Conservation (phyloP, 257 asterid species). For the Petunia secreta region DNA sequence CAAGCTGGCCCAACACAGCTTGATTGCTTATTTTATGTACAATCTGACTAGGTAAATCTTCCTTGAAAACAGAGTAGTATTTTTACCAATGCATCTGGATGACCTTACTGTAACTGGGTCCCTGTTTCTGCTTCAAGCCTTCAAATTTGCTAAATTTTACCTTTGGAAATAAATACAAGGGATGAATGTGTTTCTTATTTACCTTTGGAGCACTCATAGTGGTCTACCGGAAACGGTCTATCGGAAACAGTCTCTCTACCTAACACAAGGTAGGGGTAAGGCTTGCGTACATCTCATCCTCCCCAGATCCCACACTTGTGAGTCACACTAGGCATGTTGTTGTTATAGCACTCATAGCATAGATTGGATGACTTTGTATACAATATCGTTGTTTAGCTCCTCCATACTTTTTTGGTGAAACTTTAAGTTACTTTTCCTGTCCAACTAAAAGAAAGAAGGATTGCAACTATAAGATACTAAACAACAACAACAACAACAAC, state of each 20-base stretch:
- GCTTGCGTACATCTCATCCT: too few relatives aligned
- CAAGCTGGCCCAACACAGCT: too few relatives aligned
- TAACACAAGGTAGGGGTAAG: too few relatives aligned
- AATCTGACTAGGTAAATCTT: background rate
- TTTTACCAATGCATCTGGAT: constrained; percentile 4
- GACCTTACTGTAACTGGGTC: constrained; percentile 4
- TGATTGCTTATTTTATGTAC: background rate
- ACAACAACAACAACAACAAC: too few relatives aligned
- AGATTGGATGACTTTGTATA: too few relatives aligned
- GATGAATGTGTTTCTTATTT: background rate
- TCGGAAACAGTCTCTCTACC: too few relatives aligned
- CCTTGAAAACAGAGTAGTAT: background rate
- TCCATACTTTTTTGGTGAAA: background rate
- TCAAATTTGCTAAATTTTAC: background rate
- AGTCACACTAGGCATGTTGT: too few relatives aligned
- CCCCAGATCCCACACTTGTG: too few relatives aligned
- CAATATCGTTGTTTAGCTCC: background rate
- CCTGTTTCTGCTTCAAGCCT: background rate
- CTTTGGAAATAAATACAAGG: background rate
- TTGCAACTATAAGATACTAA: background rate
- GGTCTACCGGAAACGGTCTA: too few relatives aligned
- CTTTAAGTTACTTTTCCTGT: background rate
- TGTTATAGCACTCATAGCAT: too few relatives aligned
- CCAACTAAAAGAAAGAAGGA: background rate
- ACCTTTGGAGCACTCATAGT: background rate